Evolutionary conservation across 2,329 filamentous ascomycete species (phyloP).

Genomic region (Cladosporium sp.): DNA sequence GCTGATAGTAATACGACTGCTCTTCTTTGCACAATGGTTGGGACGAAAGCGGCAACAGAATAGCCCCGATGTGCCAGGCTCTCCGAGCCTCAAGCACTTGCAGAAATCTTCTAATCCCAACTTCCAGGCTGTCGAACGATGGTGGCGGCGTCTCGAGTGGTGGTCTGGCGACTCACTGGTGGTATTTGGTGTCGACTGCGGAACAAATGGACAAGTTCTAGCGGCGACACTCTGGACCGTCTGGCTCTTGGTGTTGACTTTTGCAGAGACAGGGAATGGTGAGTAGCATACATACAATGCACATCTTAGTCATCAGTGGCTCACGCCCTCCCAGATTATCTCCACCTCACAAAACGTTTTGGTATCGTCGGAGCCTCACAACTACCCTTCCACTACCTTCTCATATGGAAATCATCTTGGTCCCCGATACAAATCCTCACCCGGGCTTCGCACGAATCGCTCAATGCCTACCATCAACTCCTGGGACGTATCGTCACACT

Average conservation of each 20-base stretch:
- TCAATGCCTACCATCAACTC: constrained; percentile 60
- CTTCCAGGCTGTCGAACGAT: not conserved
- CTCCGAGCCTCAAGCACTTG: constrained; percentile 6
- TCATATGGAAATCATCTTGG: constrained; percentile 54
- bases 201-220: constrained; percentile 54
- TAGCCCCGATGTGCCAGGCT: constrained; percentile 15
- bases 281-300: constrained; percentile 16
- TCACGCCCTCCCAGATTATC: constrained; percentile 53
- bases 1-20: constrained; percentile 44
- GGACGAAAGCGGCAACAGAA: constrained; percentile 21
- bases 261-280: constrained; percentile 57
- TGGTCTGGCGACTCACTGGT: constrained; percentile 31
- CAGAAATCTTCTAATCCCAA: not conserved
- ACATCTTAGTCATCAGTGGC: not conserved
- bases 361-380: constrained; percentile 62
- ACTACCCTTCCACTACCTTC: constrained; percentile 59
- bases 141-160: constrained; percentile 37
- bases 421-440: constrained; percentile 55
- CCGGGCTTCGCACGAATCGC: constrained; percentile 53
- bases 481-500: constrained; percentile 56
- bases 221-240: constrained; percentile 50
- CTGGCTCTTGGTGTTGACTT: constrained; percentile 54
- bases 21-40: constrained; percentile 39
- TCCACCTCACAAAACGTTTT: constrained; percentile 64
- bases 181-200: constrained; percentile 40